Percentiles rank a stretch among this genome's conserved stretches.
Evolutionary conservation across 1,284 basidiomycete genomes (phyloP).

Genomic region (Ceratobasidium sp.): DNA sequence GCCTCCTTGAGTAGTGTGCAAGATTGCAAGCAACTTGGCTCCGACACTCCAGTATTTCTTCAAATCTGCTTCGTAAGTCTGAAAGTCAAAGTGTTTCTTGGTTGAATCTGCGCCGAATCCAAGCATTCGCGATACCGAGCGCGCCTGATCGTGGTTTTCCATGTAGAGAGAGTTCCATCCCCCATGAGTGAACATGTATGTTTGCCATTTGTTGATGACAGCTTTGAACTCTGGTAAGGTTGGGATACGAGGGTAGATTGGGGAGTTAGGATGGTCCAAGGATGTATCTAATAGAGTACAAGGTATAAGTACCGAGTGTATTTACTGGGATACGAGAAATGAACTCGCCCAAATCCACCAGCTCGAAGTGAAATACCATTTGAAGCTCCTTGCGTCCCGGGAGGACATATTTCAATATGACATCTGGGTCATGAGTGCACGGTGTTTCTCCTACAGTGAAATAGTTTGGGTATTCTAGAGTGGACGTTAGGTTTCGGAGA

Average conservation of each 20-base stretch:
- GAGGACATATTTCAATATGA: conserved; percentile 71
- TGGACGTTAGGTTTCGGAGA: conserved; percentile 9
- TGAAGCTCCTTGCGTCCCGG: conserved; percentile 75
- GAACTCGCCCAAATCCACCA: conserved; percentile 51
- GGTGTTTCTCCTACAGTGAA: conserved; percentile 80
- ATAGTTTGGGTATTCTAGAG: conserved; percentile 65
- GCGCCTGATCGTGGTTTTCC: conserved; percentile 78
- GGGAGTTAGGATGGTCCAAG: no score
- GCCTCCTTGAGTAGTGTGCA: conserved; percentile 73
- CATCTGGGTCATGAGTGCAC: conserved; percentile 66
- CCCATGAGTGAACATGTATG: conserved; percentile 67
- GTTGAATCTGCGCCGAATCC: conserved; percentile 71
- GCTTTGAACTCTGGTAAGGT: conserved; percentile 70
- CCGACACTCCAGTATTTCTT: conserved; percentile 66
- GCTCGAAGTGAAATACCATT: conserved; percentile 77
- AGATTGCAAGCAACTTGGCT: conserved; percentile 75
- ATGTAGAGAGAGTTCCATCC: conserved; percentile 78
- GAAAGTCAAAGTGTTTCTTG: conserved; percentile 12
- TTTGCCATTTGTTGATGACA: conserved; percentile 73
- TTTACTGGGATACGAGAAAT: no score
- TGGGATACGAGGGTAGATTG: conserved; percentile 66
- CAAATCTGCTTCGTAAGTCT: conserved; percentile 29
- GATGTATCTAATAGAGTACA: no score
- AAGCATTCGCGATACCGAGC: conserved; percentile 69
- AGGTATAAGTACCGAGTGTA: no score